Percentiles rank a stretch among this genome's conserved stretches.
These are phyloP conservation scores for Cnidoscolus chayamansa DNA, from an alignment of 441 rosid genomes.

Conservation along the genomic window DNA sequence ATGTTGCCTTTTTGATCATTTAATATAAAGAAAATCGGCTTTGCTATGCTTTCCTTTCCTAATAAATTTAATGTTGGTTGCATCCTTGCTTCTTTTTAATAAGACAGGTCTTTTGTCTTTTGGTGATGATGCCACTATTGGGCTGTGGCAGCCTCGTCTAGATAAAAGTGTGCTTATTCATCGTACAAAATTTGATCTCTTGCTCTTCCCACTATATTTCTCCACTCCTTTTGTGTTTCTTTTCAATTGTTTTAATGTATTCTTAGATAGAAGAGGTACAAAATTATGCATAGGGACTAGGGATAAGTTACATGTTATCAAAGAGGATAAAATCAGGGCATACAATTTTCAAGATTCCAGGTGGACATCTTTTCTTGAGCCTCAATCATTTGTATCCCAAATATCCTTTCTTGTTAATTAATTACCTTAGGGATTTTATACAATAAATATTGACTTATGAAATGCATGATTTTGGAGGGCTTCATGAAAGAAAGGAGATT, in stretches of 20 bases:
- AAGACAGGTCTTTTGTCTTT: slow-evolving; percentile 5
- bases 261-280: not conserved
- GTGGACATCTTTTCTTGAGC: not conserved
- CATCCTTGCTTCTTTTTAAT: not conserved
- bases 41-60: not conserved
- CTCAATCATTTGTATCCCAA: not conserved
- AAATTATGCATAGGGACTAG: not conserved
- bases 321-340: not conserved
- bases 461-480: not conserved
- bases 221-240: not conserved
- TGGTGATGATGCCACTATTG: slow-evolving; percentile 1
- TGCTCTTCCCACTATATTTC: not conserved
- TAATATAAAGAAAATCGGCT: slow-evolving; percentile 1
- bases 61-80: not conserved
- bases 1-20: not conserved
- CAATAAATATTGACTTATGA: not conserved
- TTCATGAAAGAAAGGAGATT: not conserved
- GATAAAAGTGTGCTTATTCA: not conserved
- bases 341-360: not conserved
- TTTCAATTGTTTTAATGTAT: not conserved
- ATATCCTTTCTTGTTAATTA: not conserved
- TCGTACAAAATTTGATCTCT: not conserved
- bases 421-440: not conserved
- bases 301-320: not conserved
- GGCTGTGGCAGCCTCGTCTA: not conserved